Base-by-base conservation (phyloP, 2,329 filamentous ascomycete species). In the Orbilia ellipsospora region DNA sequence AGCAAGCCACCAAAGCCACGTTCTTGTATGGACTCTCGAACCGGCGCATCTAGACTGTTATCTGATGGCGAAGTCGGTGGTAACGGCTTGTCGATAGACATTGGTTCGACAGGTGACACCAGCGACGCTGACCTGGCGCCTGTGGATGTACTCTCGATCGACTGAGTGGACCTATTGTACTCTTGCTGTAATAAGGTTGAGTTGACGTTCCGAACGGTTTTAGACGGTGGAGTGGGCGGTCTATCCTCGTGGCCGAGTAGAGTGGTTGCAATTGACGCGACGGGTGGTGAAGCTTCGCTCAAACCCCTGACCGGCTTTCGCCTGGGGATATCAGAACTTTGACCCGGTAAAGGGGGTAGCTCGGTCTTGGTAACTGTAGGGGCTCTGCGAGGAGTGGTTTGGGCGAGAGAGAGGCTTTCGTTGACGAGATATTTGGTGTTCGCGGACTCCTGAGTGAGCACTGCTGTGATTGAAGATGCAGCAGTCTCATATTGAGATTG, bases 1-100 rank as follows among this genome's bases (percentile, higher is more conserved):
- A 76, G 73, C 18, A 76, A 51, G 16, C 73, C 73, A 45, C 73
- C 73, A 65, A 69, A 64, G 2, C 73, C 65, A 15, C 70, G 63
- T 48, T 74, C 70, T 20, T 56, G 18, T 20, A 73, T 26, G 6
- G 70, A 68, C 8, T 74, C 70, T 60, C 70, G 62, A 54, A 23
- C 28, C 23, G 63, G 57, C 18, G 44, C 57, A 59, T 74, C 70
- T 16, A 63, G 57, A 51, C 18, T 74, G 50, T 31, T 52, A 16
- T 68, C 63, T 18, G 57, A 64, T 12, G 56, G 57, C 6, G 56
- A 57, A 12, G 45, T 68, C 20, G 62, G 48, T 44, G 57, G 70
- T 52, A 67, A 74, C 57, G 70, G 63, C 51, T 74, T 74, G 63
- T 74, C 70, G 50, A 23, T 23, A 40, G 36, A 31, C 16, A 50